Evolutionary conservation across 2,329 filamentous ascomycete genomes (phyloP), one percentile per base, ranked within the genome.

Genomic region (Emmonsia crescens): DNA sequence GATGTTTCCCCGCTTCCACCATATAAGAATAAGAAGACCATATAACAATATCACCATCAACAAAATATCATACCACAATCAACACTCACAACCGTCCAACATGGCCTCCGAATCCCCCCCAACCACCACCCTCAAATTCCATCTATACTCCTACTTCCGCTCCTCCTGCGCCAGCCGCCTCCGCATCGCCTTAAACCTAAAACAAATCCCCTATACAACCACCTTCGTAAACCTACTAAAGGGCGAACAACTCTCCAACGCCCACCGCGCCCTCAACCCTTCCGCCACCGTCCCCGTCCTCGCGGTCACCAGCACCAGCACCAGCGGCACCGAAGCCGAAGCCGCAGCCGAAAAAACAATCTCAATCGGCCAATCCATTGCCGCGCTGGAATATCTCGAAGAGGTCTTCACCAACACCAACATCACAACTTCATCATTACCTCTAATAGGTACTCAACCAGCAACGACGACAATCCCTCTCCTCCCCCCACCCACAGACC

Each of bases 131-230:
- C 49, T 60, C 61, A 57, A 63, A 44, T 68, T 71, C 60, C 66
- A 72, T 1, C 79, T 87, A 10, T 80, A 86, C 74, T 81, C 78
- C 63, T 86, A 85, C 74, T 85, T 82, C 72, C 78, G 82, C 64
- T 87, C 84, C 56, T 85, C 83, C 19, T 87, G 83, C 73, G 82
- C 83, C 0, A 83, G 80, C 0, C 81, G 85, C 14, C 74, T 87
- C 5, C 83, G 83, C 54, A 86, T 86, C 63, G 82, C 83, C 12
- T 74, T 85, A 1, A 74, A 82, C 61, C 74, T 83, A 58, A 87
- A 87, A 66, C 69, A 69, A 27, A 77, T 86, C 59, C 65, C 74
- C 2, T 81, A 81, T 65, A 75, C 76, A 6, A 71, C 75, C 24
- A 71, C 77, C 38, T 75, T 77, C 59, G 73, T 85, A 68, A 82